phyloP scores from a whole-genome alignment of 2,329 filamentous ascomycete genomes.

The Chaetomium olivaceum region DNA sequence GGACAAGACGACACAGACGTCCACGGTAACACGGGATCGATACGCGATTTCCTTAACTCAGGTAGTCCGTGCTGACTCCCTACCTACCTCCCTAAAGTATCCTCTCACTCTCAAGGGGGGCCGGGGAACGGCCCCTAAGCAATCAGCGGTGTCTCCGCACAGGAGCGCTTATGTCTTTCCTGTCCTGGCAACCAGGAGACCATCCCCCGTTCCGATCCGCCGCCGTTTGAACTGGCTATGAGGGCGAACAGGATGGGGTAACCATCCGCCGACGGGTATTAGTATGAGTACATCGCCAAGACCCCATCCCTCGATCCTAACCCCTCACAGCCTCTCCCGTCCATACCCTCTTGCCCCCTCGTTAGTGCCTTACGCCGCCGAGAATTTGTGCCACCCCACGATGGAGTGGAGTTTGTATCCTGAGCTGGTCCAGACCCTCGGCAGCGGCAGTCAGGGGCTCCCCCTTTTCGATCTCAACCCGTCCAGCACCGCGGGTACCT shows the following conservation, averaged over 20 bases:
- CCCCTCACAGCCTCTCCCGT: not conserved
- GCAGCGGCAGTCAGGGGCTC: not conserved
- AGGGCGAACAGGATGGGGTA: not conserved
- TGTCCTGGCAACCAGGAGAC: not conserved
- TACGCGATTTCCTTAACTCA: too few species aligned
- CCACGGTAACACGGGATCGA: too few species aligned
- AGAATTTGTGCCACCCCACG: not conserved
- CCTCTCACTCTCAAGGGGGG: not conserved
- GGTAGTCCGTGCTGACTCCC: too few species aligned
- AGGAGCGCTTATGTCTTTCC: not conserved
- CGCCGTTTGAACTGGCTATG: not conserved
- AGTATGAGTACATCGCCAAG: slow-evolving; percentile 1
- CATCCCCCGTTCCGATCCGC: not conserved
- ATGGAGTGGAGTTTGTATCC: slow-evolving; percentile 10
- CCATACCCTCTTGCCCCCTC: not conserved
- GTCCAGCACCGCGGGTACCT: not conserved
- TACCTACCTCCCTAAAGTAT: too few species aligned
- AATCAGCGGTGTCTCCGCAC: not conserved
- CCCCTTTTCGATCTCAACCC: not conserved
- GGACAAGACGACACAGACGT: not conserved
- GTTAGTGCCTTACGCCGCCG: not conserved
- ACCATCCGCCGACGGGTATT: not conserved
- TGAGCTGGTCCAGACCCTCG: not conserved
- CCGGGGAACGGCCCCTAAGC: not conserved
- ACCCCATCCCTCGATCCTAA: not conserved